Conservation (phyloP, 306 rosid genomes). For the Fragaria nilgerrensis region DNA sequence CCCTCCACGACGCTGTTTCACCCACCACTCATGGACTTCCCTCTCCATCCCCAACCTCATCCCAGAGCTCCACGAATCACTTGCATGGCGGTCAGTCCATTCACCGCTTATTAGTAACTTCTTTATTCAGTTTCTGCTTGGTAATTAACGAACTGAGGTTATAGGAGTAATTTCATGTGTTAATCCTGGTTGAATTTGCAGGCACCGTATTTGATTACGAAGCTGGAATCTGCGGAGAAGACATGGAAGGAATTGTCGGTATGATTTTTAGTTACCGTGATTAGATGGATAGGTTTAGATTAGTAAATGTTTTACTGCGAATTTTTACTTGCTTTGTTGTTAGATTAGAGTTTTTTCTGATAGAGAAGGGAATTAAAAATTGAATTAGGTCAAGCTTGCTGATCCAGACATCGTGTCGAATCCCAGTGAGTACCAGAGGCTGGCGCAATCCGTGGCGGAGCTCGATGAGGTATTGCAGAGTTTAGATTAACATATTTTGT, state of each 20-base stretch:
- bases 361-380: not conserved
- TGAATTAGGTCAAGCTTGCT: slow-evolving; percentile 78
- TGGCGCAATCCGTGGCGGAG: slow-evolving; percentile 91
- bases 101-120: not conserved
- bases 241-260: slow-evolving; percentile 97
- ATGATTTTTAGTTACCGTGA: not conserved
- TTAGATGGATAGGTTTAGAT: not conserved
- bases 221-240: slow-evolving; percentile 92
- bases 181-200: slow-evolving; percentile 31
- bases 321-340: not conserved
- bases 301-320: not conserved
- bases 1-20: slow-evolving; percentile 35
- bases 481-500: slow-evolving; percentile 3
- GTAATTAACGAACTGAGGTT: not conserved
- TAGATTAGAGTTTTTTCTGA: not conserved
- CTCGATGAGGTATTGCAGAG: slow-evolving; percentile 63
- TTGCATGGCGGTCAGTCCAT: slow-evolving; percentile 82
- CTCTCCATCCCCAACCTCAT: slow-evolving; percentile 29
- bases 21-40: slow-evolving; percentile 32
- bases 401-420: slow-evolving; percentile 84
- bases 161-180: not conserved
- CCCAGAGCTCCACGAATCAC: slow-evolving; percentile 45
- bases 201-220: slow-evolving; percentile 84
- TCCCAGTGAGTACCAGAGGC: slow-evolving; percentile 84
- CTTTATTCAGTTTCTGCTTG: not conserved